These are phyloP conservation scores for Oryza coarctata DNA, from an alignment of 176 grass and related monocot genomes.

Conservation along the genomic window DNA sequence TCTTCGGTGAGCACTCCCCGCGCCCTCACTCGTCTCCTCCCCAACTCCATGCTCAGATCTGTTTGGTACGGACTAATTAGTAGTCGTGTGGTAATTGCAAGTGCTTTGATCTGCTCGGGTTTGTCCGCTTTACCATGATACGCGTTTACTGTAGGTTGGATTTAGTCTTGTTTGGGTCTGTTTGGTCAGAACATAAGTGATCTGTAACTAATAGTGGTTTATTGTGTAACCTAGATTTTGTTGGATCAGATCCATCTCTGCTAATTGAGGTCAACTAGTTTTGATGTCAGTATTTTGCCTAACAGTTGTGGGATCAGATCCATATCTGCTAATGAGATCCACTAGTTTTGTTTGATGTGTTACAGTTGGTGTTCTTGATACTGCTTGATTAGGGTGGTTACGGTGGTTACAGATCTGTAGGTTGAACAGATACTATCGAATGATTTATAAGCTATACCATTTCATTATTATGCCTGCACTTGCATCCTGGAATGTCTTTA, in stretches of 20 bases:
- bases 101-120: neutral
- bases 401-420: neutral
- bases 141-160: neutral
- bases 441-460: neutral
- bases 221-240: neutral
- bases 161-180: neutral
- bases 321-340: no score
- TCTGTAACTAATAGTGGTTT: neutral
- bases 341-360: neutral
- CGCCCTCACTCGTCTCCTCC: neutral
- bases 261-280: neutral
- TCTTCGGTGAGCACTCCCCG: conserved; percentile 51
- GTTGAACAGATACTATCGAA: no score
- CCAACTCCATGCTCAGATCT: neutral
- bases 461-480: no score
- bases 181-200: neutral
- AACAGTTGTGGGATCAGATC: no score
- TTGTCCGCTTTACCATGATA: neutral
- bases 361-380: neutral
- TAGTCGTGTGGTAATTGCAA: neutral
- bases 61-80: neutral
- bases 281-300: neutral
- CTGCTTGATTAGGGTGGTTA: no score
- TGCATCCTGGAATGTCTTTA: neutral
- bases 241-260: neutral